Evolutionary conservation across 73 alveolate species (phyloP), one percentile per base, ranked within the genome.

Genomic region (Blepharisma stoltei): DNA sequence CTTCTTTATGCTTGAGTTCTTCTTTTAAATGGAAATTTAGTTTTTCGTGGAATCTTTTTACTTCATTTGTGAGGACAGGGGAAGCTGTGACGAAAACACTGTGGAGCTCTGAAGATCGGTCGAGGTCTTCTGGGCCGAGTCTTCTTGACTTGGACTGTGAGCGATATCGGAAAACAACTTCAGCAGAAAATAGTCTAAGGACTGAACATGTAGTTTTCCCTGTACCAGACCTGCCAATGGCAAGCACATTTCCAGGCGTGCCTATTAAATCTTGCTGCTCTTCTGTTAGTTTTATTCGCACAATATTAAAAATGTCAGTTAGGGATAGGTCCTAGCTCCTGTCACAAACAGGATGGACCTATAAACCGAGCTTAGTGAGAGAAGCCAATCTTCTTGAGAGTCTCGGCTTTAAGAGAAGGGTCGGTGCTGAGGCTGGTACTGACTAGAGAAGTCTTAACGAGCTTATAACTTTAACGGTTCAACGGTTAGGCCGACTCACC

Each of bases 31-130:
- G 83, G n/a, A 43, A 81, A 21, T 77, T 80, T 25, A 88, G 67
- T 6, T 81, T 84, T 14, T 49, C 70, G 79, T 90, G 90, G 81
- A 82, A 93, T 70, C 89, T 83, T 82, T 81, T 93, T n/a, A 93
- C 95, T 82, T 93, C 95, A 69, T 84, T 90, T 4, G 98, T 91
- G 37, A 93, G 87, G 23, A 93, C 95, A 6, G 98, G 98, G 47
- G 93, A 80, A 0, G 95, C 96, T 9, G 98, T 93, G 41, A 86
- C 89, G 70, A 93, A 90, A 6, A 88, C 93, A 27, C 87, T 69
- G 54, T 73, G 85, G 53, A 91, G 77, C 5, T 88, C 87, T 21
- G 89, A 70, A 18, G 77, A 32, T 38, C 78, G 73, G 69, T 84
- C 86, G 0, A 90, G 50, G 68, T 84, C 91, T 9, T 79, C 79